A percentile compares a stretch with the other conserved stretches of the same genome.
These are phyloP conservation scores for Craterostigma plantagineum DNA, from an alignment of 257 asterid genomes.

Conservation along the genomic window DNA sequence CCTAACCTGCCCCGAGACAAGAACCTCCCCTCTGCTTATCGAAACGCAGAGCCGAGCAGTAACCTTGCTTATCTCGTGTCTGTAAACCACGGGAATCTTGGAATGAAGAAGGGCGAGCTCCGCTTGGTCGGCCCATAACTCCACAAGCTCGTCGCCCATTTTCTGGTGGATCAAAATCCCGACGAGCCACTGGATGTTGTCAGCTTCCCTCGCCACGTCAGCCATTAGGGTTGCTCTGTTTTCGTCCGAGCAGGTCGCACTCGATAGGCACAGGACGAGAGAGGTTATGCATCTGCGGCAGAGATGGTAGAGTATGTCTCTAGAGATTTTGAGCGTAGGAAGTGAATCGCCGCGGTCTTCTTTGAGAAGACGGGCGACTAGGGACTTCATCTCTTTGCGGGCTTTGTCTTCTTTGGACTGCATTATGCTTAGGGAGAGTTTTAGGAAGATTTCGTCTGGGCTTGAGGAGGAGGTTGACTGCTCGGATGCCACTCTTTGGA, in stretches of 20 bases:
- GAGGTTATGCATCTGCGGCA: slow-evolving; percentile 74
- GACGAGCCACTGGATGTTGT: slow-evolving; percentile 81
- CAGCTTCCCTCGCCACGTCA: slow-evolving; percentile 76
- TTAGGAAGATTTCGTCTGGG: slow-evolving; percentile 52
- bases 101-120: slow-evolving; percentile 78
- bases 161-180: slow-evolving; percentile 51
- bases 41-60: slow-evolving; percentile 76
- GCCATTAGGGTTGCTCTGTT: slow-evolving; percentile 73
- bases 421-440: slow-evolving; percentile 35
- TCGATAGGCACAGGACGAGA: slow-evolving; percentile 33
- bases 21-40: slow-evolving; percentile 59
- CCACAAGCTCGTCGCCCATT: slow-evolving; percentile 66
- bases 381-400: slow-evolving; percentile 55
- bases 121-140: slow-evolving; percentile 77
- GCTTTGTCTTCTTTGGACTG: slow-evolving; percentile 76
- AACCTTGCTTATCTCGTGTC: slow-evolving; percentile 76
- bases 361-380: slow-evolving; percentile 37
- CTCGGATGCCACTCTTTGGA: slow-evolving; percentile 54
- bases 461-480: slow-evolving; percentile 50
- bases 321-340: slow-evolving; percentile 27
- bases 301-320: slow-evolving; percentile 45
- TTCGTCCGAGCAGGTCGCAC: slow-evolving; percentile 32
- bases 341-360: slow-evolving; percentile 38
- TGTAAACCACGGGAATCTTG: slow-evolving; percentile 56
- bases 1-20: slow-evolving; percentile 53